Conservation (phyloP, 208 protist genomes). For the Crithidia fasciculata region DNA sequence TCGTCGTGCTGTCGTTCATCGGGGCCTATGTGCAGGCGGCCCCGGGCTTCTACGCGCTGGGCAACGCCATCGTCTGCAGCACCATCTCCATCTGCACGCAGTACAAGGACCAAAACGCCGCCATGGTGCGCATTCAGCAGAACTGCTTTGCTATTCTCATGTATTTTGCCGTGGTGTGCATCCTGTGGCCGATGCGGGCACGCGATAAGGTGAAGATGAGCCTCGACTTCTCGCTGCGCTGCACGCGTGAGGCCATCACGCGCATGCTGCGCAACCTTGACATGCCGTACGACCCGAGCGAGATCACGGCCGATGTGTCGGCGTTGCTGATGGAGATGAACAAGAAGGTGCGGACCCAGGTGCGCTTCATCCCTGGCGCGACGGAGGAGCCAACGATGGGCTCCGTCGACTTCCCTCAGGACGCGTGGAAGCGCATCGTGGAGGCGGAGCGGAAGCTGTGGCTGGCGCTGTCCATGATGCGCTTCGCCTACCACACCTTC, state of each 20-base stretch:
- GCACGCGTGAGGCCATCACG: slow-evolving; percentile 76
- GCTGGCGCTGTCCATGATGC: slow-evolving; percentile 85
- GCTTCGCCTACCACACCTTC: slow-evolving; percentile 85
- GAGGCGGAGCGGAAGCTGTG: slow-evolving; percentile 73
- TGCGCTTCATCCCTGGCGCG: slow-evolving; percentile 74
- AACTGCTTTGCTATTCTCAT: slow-evolving; percentile 93
- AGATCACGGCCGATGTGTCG: slow-evolving; percentile 65
- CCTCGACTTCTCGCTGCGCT: slow-evolving; percentile 85
- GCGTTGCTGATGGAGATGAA: slow-evolving; percentile 79
- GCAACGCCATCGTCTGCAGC: slow-evolving; percentile 89
- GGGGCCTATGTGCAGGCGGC: slow-evolving; percentile 89
- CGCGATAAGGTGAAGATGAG: slow-evolving; percentile 78
- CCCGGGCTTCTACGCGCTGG: slow-evolving; percentile 80
- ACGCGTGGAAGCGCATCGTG: slow-evolving; percentile 73
- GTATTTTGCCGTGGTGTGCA: slow-evolving; percentile 84
- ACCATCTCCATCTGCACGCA: slow-evolving; percentile 89
- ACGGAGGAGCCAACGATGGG: slow-evolving; percentile 85
- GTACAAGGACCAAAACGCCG: slow-evolving; percentile 73
- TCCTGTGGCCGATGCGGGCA: slow-evolving; percentile 88
- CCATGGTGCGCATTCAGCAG: slow-evolving; percentile 92
- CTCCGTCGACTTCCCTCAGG: slow-evolving; percentile 78
- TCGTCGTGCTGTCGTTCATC: slow-evolving; percentile 78
- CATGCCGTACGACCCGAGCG: slow-evolving; percentile 79
- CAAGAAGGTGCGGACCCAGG: slow-evolving; percentile 68
- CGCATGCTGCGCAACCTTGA: slow-evolving; percentile 87